phyloP scores from a whole-genome alignment of 495 filamentous ascomycete species.

The Rusavskia elegans region DNA sequence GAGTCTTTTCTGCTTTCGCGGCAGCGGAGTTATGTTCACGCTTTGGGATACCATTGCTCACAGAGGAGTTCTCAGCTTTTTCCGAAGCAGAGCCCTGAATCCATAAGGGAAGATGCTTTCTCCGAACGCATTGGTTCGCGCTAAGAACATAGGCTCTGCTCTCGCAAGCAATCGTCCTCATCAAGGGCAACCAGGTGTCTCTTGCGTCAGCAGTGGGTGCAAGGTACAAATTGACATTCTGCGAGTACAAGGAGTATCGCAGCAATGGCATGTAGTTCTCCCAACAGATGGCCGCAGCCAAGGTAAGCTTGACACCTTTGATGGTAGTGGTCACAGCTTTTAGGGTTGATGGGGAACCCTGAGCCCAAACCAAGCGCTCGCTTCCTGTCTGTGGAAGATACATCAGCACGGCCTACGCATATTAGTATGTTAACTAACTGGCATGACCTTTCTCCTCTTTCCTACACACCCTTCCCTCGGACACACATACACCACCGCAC shows the following conservation, averaged over 20 bases:
- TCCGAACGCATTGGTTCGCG: conserved; percentile 64
- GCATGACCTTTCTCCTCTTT: conserved; percentile 92
- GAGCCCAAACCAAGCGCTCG: conserved; percentile 79
- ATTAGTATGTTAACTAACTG: conserved; percentile 27
- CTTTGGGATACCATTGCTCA: no score
- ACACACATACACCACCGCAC: conserved; percentile 69
- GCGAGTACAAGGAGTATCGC: conserved; percentile 61
- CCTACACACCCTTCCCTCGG: conserved; percentile 55
- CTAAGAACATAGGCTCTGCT: conserved; percentile 76
- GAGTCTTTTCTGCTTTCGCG: no score
- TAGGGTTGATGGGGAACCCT: conserved; percentile 67
- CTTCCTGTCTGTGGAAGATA: conserved; percentile 42
- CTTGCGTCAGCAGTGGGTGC: conserved; percentile 81
- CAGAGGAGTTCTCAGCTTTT: neutral
- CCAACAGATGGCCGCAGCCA: conserved; percentile 90
- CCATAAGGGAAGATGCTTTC: conserved; percentile 41
- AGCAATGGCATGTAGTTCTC: conserved; percentile 94
- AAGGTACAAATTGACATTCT: conserved; percentile 87
- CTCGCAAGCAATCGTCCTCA: conserved; percentile 69
- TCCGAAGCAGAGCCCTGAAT: conserved; percentile 15
- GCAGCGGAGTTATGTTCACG: no score
- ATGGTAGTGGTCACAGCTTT: conserved; percentile 70
- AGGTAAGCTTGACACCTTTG: conserved; percentile 55
- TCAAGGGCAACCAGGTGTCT: conserved; percentile 67
- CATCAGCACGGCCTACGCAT: neutral